phyloP scores from a whole-genome alignment of 345 rosid species.

The Salix brachista region DNA sequence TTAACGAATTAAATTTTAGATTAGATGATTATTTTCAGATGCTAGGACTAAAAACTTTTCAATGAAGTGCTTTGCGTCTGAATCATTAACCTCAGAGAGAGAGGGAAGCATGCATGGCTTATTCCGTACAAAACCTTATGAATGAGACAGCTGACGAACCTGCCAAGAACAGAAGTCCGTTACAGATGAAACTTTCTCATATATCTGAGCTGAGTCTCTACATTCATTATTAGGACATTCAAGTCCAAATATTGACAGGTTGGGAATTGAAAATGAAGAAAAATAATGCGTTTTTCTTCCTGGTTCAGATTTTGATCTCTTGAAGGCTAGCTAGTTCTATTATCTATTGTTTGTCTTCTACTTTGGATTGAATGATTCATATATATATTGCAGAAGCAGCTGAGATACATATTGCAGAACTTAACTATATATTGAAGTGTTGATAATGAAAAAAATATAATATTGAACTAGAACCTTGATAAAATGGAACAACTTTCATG shows the following conservation, averaged over 20 bases:
- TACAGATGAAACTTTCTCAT: slow-evolving; percentile 24
- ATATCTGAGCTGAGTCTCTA: slow-evolving; percentile 25
- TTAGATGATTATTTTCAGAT: no score
- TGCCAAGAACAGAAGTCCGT: neutral
- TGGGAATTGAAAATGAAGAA: no score
- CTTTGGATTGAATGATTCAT: no score
- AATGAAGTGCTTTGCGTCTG: slow-evolving; percentile 4
- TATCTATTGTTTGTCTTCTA: no score
- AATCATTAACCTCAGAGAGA: slow-evolving; percentile 18
- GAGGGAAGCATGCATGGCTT: slow-evolving; percentile 15
- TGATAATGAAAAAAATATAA: neutral
- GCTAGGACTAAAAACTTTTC: no score
- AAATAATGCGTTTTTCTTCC: neutral
- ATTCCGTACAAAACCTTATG: slow-evolving; percentile 9
- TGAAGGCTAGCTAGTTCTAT: no score
- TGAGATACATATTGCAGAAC: no score
- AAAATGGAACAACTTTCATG: neutral
- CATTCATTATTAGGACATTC: slow-evolving; percentile 28
- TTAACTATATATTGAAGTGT: neutral
- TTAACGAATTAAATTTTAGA: no score
- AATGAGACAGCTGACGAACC: no score
- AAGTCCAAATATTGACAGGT: neutral
- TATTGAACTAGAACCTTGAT: neutral
- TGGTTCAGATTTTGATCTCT: neutral
- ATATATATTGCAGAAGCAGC: neutral